Base-by-base conservation (phyloP, 2,329 filamentous ascomycete species). In the Trichoderma brevicompactum region DNA sequence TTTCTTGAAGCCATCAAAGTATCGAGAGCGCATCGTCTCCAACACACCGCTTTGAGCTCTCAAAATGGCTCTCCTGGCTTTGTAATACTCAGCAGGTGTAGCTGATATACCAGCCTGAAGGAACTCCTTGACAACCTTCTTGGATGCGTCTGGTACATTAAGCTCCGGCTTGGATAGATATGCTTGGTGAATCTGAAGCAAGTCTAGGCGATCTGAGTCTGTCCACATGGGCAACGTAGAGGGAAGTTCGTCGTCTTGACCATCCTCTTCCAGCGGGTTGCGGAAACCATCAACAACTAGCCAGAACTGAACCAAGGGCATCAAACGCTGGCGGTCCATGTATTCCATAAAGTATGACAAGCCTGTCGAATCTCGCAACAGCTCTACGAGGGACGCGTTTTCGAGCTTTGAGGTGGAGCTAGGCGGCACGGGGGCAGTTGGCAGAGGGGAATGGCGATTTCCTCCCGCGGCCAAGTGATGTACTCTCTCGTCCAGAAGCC, bases 321-420 rank as follows among this genome's bases (percentile, higher is more conserved):
- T 94, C 32, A 94, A 82, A 15, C 86, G 85, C 74, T 94, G 91
- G 48, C 95, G 89, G 75, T 99, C 95, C 95, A 99, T 99, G 73
- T 93, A 98, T 75, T 99, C 95, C 95, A 99, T 99, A 79, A 99
- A 98, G 75, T 97, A 99, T 2, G 95, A 98, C 8, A 99, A 82
- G 0, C 92, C 94, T 1, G 94, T 91, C 2, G 95, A 87, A 76
- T 96, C 93, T 70, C 94, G 90, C 65, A 99, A 83, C n/a, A 99
- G 83, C 69, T 98, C 93, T 12, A 89, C 86, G 2, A 98, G 81
- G 0, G 91, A 89, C 7, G 90, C 89, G 70, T 91, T 90, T 69
- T 93, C 89, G 44, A 94, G 80, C 50, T 84, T 85, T 2, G 90
- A 63, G n/a, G 84, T 79, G 13, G 76, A 75, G 2, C 69, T 71